Evolutionary conservation across 768 basidiomycete genomes (phyloP).

Genomic region (Pholiota microspora): DNA sequence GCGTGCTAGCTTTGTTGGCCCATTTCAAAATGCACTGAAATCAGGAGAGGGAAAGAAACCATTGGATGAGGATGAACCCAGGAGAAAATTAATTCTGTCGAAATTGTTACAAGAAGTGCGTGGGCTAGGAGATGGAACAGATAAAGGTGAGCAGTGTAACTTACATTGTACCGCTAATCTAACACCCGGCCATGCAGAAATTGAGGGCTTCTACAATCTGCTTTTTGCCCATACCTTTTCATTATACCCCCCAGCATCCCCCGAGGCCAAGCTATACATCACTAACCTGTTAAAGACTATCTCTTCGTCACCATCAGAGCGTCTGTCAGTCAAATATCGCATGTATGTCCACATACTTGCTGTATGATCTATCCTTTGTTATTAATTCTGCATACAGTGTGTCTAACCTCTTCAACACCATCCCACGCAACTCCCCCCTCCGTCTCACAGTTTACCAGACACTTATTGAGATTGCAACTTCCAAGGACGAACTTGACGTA

Average conservation of each 20-base stretch:
- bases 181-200: slow-evolving; percentile 35
- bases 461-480: slow-evolving; percentile 57
- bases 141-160: slow-evolving; percentile 54
- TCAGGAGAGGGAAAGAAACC: slow-evolving; percentile 50
- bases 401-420: slow-evolving; percentile 79
- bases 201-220: slow-evolving; percentile 87
- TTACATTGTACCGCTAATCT: slow-evolving; percentile 6
- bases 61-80: slow-evolving; percentile 50
- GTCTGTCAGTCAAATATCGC: slow-evolving; percentile 67
- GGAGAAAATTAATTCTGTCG: slow-evolving; percentile 53
- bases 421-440: slow-evolving; percentile 63
- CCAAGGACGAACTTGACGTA: slow-evolving; percentile 59
- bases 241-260: slow-evolving; percentile 52
- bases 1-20: slow-evolving; percentile 55
- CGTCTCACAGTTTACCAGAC: slow-evolving; percentile 61
- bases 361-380: background rate
- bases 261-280: slow-evolving; percentile 53
- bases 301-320: slow-evolving; percentile 50
- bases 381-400: slow-evolving; percentile 41
- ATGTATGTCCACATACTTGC: slow-evolving; percentile 48
- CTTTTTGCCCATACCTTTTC: slow-evolving; percentile 70
- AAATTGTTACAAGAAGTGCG: slow-evolving; percentile 62
- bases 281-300: slow-evolving; percentile 52
- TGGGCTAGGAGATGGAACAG: slow-evolving; percentile 71
- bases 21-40: slow-evolving; percentile 62